A percentile compares a stretch with the other conserved stretches of the same genome.
phyloP scores from a whole-genome alignment of 1,139 yeast genomes.

The Magnusiomyces fungicola region DNA sequence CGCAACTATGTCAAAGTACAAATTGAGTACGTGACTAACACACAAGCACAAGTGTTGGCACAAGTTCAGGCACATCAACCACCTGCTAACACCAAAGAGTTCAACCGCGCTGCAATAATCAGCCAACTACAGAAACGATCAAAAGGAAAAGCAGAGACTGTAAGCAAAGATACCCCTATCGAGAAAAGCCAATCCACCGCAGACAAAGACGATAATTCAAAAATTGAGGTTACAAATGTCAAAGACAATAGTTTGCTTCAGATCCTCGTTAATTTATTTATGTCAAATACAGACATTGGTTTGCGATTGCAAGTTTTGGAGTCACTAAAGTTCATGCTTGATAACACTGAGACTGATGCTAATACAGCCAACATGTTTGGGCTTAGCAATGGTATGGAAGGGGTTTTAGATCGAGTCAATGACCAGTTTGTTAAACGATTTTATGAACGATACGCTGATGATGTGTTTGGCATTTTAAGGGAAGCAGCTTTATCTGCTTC shows the following conservation, averaged over 20 bases:
- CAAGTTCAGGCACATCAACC: slow-evolving; percentile 5
- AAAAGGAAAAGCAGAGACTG: not conserved
- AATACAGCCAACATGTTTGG: not conserved
- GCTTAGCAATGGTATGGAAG: slow-evolving; percentile 17
- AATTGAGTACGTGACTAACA: not conserved
- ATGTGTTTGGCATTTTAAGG: slow-evolving; percentile 19
- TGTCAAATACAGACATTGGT: slow-evolving; percentile 62
- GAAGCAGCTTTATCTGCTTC: slow-evolving; percentile 3
- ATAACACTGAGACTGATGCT: slow-evolving; percentile 37
- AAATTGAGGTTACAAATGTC: not conserved
- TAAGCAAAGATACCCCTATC: not conserved
- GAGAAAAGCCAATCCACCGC: not conserved
- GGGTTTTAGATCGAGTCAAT: slow-evolving; percentile 12
- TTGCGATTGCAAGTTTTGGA: slow-evolving; percentile 77
- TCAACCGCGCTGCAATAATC: slow-evolving; percentile 37
- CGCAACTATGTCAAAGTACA: slow-evolving; percentile 18
- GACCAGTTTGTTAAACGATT: slow-evolving; percentile 22
- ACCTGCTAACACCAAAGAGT: not conserved
- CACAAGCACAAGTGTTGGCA: slow-evolving; percentile 3
- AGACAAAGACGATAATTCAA: slow-evolving; percentile 5
- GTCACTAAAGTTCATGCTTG: slow-evolving; percentile 67
- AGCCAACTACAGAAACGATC: slow-evolving; percentile 18
- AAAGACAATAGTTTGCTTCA: slow-evolving; percentile 7
- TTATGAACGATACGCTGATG: slow-evolving; percentile 21
- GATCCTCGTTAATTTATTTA: slow-evolving; percentile 53